Evolutionary conservation across 495 filamentous ascomycete genomes (phyloP), one percentile per base, ranked within the genome.

Genomic region (Lentithecium fluviatile): DNA sequence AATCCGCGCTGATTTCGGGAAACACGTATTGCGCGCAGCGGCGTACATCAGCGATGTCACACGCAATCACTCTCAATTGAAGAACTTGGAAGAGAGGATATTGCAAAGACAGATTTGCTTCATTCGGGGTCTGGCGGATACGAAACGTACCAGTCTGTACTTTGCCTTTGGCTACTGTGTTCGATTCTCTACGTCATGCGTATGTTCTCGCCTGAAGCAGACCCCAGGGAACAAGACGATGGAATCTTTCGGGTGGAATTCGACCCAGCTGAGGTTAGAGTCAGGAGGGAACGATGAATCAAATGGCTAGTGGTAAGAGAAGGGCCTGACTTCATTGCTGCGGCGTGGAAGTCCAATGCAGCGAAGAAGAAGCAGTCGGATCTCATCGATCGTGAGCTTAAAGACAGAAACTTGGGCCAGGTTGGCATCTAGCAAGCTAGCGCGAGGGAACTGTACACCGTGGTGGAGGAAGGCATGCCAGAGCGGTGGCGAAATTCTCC

Each of bases 321-420:
- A 48, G 45, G 45, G 6, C 45, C 45, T 21, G 45, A 20, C n/a
- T 48, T 48, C 23, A 20, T 48, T 48, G 45, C 23, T 12, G 15
- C 17, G 13, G 7, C 19, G 45, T 48, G 45, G 45, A 12, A 23
- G 13, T 48, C 45, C 6, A 23, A 38, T 8, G 36, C 36, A 8
- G 36, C 15, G 8, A 38, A 38, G 15, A 7, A 15, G 36, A 38
- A 8, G 36, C 36, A 38, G 7, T 8, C 8, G 7, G 36, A 38
- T 7, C 15, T 38, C 8, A 38, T 38, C 15, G 36, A 38, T 8
- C 7, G 36, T 8, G 36, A 7, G 15, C 36, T 38, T 15, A 38
- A 8, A 15, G 15, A 38, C 36, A 38, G 36, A 38, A 38, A 38
- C 15, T 15, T 15, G 36, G 36, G 8, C 8, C 36, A 38, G 36